Percentiles rank a stretch among this genome's conserved stretches.
Conservation (phyloP, 441 rosid species). For the Populus hybrid region DNA sequence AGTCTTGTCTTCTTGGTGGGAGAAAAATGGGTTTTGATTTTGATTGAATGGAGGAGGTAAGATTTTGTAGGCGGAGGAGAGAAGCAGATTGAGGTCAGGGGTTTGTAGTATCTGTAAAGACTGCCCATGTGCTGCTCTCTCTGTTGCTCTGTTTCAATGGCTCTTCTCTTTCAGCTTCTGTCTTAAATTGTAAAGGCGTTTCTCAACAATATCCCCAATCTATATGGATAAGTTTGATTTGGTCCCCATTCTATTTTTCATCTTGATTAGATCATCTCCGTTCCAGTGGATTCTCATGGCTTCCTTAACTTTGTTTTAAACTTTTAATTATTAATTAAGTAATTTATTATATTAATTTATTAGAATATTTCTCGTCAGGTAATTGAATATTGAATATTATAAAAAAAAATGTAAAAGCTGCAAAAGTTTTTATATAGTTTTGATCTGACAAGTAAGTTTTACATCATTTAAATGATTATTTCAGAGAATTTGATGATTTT, state of each 20-base stretch:
- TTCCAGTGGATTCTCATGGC: not conserved
- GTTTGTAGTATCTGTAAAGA: constrained; percentile 42
- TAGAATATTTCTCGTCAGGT: not conserved
- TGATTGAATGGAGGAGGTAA: constrained; percentile 1
- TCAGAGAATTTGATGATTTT: not conserved
- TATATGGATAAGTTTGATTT: not conserved
- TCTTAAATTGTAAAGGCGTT: not conserved
- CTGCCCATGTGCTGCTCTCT: constrained; percentile 35
- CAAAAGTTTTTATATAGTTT: not conserved
- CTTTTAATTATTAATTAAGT: not conserved
- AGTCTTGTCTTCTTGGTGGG: constrained; percentile 19
- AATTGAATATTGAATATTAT: not conserved
- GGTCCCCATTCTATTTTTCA: not conserved
- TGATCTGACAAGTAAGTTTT: not conserved
- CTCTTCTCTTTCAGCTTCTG: not conserved
- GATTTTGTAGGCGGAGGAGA: constrained; percentile 23
- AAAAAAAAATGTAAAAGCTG: not conserved
- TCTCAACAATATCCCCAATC: not conserved
- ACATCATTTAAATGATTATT: not conserved
- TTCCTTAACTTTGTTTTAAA: not conserved
- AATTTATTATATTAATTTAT: too few relatives aligned
- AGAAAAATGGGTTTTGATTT: constrained; percentile 19
- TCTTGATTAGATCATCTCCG: not conserved
- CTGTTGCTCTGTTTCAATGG: not conserved
- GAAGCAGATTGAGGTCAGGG: constrained; percentile 34